Evolutionary conservation across 495 filamentous ascomycete species (phyloP).

Genomic region (Sordaria brevicollis): DNA sequence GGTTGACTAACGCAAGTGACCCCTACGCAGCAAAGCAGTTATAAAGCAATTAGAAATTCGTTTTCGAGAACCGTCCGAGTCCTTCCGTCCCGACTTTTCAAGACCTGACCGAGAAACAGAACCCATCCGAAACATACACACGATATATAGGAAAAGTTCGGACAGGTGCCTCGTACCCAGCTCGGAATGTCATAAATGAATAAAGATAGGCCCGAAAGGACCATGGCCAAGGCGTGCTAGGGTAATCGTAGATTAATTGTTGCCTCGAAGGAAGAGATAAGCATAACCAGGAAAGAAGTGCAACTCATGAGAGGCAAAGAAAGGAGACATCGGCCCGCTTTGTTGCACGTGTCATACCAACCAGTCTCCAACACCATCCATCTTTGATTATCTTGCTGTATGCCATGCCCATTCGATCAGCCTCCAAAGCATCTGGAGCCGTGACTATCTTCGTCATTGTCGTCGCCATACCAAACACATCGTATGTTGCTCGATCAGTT

Average conservation of each 20-base stretch:
- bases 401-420: background rate
- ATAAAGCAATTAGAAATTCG: background rate
- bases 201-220: background rate
- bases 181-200: background rate
- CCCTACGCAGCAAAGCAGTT: background rate
- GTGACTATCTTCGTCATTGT: background rate
- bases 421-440: background rate
- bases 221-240: background rate
- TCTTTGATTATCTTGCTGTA: background rate
- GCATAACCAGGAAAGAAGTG: background rate
- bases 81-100: background rate
- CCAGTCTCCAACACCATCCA: background rate
- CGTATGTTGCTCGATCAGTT: conserved; percentile 47
- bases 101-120: background rate
- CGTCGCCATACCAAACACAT: background rate
- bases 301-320: background rate
- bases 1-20: background rate
- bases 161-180: background rate
- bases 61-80: background rate
- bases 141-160: background rate
- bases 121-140: background rate
- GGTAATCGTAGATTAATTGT: background rate
- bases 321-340: background rate
- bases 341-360: background rate
- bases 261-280: background rate